Percentiles rank a stretch among this genome's conserved stretches.
Conservation (phyloP, 2,329 filamentous ascomycete genomes). For the Thielaviopsis punctulata region DNA sequence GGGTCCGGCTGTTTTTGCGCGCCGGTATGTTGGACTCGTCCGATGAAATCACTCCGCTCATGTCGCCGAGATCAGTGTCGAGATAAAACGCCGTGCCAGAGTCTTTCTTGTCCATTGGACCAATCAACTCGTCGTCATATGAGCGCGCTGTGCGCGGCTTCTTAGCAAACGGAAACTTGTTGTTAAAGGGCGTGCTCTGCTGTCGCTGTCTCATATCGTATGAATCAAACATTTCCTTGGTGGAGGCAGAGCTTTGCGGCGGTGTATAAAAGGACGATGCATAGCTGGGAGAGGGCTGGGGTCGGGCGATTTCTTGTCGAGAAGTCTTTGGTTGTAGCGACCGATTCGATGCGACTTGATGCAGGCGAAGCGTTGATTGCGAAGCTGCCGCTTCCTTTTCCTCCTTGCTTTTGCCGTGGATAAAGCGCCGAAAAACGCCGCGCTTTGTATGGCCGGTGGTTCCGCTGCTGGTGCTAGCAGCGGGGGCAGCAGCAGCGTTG, state of each 20-base stretch:
- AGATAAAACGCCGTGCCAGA: constrained; percentile 53
- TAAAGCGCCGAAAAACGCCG: constrained; percentile 15
- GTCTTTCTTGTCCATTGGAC: constrained; percentile 40
- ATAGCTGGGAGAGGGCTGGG: constrained; percentile 19
- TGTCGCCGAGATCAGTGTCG: constrained; percentile 75
- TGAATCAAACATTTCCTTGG: constrained; percentile 12
- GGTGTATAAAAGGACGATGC: constrained; percentile 3
- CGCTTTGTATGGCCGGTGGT: constrained; percentile 18
- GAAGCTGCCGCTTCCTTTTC: constrained; percentile 1
- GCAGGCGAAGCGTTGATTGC: constrained; percentile 2
- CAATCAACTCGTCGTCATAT: constrained; percentile 41
- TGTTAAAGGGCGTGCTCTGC: constrained; percentile 30
- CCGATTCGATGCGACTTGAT: constrained; percentile 26
- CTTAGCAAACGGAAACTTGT: constrained; percentile 46
- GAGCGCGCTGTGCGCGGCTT: constrained; percentile 30
- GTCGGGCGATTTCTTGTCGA: constrained; percentile 23
- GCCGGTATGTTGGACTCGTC: not conserved
- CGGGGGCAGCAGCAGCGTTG: not conserved
- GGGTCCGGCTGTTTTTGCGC: not conserved
- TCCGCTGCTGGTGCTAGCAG: not conserved
- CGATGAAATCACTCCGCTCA: constrained; percentile 44
- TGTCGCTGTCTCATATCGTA: constrained; percentile 10
- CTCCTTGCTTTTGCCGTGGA: constrained; percentile 10
- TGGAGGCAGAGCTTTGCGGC: constrained; percentile 5
- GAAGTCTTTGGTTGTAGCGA: constrained; percentile 35